These are phyloP conservation scores for Xanthoceras sorbifolium DNA, from an alignment of 345 rosid genomes.

Conservation along the genomic window DNA sequence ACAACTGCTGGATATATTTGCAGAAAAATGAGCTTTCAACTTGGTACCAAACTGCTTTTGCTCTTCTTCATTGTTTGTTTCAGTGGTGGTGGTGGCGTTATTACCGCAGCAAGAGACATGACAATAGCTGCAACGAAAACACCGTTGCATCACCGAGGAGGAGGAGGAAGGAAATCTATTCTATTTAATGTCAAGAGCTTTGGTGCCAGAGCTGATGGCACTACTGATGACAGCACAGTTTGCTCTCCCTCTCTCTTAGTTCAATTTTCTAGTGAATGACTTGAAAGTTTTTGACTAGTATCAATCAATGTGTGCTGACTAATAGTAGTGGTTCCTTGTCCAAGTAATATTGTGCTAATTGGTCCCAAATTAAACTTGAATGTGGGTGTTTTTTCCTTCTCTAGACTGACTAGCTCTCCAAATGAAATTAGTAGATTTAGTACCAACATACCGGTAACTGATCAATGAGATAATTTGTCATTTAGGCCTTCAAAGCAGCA, in stretches of 20 bases:
- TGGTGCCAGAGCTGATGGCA: constrained; percentile 38
- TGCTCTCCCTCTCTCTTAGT: constrained; percentile 10
- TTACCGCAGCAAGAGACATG: background rate
- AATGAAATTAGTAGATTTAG: background rate
- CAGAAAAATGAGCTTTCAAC: constrained; percentile 11
- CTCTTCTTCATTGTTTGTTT: constrained; percentile 16
- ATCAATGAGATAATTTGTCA: background rate
- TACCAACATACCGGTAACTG: background rate
- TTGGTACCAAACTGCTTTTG: background rate
- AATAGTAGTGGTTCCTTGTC: too few species aligned
- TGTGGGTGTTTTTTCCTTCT: too few species aligned
- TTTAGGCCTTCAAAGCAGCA: constrained; percentile 34
- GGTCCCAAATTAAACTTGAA: background rate
- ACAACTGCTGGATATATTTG: background rate
- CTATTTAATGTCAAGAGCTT: constrained; percentile 26
- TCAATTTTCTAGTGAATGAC: background rate
- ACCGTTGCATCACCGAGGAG: background rate
- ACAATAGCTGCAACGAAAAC: constrained; percentile 7
- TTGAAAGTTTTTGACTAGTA: background rate
- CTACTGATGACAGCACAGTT: constrained; percentile 32
- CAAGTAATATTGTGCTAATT: background rate
- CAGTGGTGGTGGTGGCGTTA: constrained; percentile 11
- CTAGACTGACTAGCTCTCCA: background rate
- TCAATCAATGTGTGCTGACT: background rate
- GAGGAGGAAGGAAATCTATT: constrained; percentile 18